Evolutionary conservation across 225 moss, liverwort and hornwort species (phyloP).

Genomic region (Polytrichum formosum): DNA sequence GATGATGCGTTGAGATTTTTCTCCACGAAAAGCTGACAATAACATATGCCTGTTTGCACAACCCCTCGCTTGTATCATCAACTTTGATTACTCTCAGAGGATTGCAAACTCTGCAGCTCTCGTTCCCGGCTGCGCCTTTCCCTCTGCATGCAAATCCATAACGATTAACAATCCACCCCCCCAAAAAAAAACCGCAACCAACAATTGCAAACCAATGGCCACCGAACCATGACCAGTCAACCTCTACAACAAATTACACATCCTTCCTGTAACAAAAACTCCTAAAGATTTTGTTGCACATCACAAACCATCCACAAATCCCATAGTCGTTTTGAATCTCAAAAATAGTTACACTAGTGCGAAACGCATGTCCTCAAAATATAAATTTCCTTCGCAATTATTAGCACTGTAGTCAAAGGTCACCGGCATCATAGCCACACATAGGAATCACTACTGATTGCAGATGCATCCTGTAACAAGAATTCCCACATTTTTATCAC

Average conservation of each 20-base stretch:
- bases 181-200: neutral
- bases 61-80: neutral
- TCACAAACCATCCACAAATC: neutral
- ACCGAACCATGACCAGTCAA: too few relatives aligned
- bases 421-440: too few relatives aligned
- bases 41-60: too few relatives aligned
- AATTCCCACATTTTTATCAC: too few relatives aligned
- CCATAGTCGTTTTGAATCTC: neutral
- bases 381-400: too few relatives aligned
- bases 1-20: too few relatives aligned
- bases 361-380: too few relatives aligned
- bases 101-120: slow-evolving; percentile 17
- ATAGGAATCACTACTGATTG: too few relatives aligned
- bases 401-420: too few relatives aligned
- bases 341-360: neutral
- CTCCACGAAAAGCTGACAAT: too few relatives aligned
- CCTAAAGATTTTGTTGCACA: neutral
- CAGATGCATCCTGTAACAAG: too few relatives aligned
- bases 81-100: neutral
- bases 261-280: neutral
- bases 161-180: slow-evolving; percentile 1
- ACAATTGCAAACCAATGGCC: neutral
- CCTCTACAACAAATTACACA: too few relatives aligned
- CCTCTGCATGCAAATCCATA: slow-evolving; percentile 46
- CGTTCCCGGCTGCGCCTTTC: slow-evolving; percentile 61